Evolutionary conservation across 495 filamentous ascomycete species (phyloP), one percentile per base, ranked within the genome.

Genomic region (Neurospora pannonica): DNA sequence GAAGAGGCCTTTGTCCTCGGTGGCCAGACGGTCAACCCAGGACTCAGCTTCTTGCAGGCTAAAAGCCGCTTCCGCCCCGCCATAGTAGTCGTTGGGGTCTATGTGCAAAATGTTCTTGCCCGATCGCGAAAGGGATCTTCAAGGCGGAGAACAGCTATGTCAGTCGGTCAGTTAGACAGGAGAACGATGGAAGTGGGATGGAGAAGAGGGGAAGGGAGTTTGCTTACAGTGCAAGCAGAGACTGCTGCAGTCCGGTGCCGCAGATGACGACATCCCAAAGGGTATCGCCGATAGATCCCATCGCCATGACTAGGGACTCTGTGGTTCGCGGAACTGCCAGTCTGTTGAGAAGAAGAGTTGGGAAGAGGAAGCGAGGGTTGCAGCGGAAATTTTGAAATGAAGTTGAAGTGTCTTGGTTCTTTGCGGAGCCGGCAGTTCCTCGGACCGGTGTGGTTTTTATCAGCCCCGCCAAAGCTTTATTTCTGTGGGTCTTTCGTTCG

Each of bases 51-150:
- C 96, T 71, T 94, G 89, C 42, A 97, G 85, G 79, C 91, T 95
- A 74, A 99, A 91, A 2, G 94, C 94, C 74, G 96, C 94, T 76
- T 97, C 94, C 10, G 88, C 73, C 43, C 92, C 91, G 75, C 96
- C 96, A 83, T 99, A 99, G 83, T 92, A 97, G 74, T 88, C 84
- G 81, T 97, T 96, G 62, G 87, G 86, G 78, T 99, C 96, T 81
- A 97, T 82, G 78, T 99, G 97, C 40, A 98, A 89, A 71, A 99
- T 89, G 74, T 93, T 94, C 85, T 97, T 97, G 76, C 90, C 90
- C 39, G 95, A 96, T 77, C 97, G 91, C 73, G 94, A 97, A 74
- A 98, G 89, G 73, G 96, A 92, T 87, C 95, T 97, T 90, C 79
- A 85, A 73, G 72, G 77, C 48, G 78, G 80, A 79, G 79, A 84